Base-by-base conservation (phyloP, 1,284 basidiomycete genomes). In the Heterobasidion occidentale region DNA sequence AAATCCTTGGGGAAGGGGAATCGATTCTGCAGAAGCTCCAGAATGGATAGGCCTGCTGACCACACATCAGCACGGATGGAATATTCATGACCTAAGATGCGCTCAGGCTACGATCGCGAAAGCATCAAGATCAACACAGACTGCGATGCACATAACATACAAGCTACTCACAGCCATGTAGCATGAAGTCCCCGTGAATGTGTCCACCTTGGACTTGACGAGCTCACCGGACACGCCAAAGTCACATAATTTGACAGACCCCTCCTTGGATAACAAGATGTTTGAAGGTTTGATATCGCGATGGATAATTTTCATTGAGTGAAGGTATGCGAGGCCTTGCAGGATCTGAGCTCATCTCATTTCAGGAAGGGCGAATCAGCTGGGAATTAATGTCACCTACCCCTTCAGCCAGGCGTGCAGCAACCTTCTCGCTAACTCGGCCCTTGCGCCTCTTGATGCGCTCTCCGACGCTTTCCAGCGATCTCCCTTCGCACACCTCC, bases 281-380 rank as follows among this genome's bases (percentile, higher is more conserved):
- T 98, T 98, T 27, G 93, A 93, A 8, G 96, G 96, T 67, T 98
- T 99, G 76, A 99, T 98, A 70, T 98, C 95, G 58, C 97, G 81
- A 70, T 99, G 97, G 62, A 99, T 97, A 55, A 95, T 96, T 69
- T 84, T 87, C 68, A 85, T 84, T 54, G 86, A 80, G 71, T 98
- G 94, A 46, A 99, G 80, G 71, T 99, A 99, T 36, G 87, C 86
- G 46, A 99, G 81, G 7, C 97, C 97, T 69, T 91, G 86, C 46
- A 99, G 74, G 52, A 98, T 81, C 88, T 94, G 68, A 19, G 51
- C n/a, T 33, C 49, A 44, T 27, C 49, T 56, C 34, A 51, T 33
- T 34, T 20, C 35, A 36, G 51, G 20, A 38, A 6, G 14, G 2
- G 15, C 19, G 46, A 11, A 47, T 34, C 49, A 8, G 34, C 6